Percentiles rank a stretch among this genome's conserved stretches.
phyloP scores from a whole-genome alignment of 345 rosid genomes.

The Laguncularia racemosa region DNA sequence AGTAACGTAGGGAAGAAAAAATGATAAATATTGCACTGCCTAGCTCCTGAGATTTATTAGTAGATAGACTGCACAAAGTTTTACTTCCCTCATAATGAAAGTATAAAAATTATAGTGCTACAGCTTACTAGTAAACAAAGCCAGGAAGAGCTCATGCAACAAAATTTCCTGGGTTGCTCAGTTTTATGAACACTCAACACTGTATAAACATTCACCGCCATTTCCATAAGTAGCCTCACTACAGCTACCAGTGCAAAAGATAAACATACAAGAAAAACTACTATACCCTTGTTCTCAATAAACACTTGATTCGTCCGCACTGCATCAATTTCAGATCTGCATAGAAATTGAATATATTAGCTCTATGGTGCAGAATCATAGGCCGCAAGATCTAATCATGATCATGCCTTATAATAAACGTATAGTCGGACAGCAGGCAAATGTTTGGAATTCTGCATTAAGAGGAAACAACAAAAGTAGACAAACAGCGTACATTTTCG shows the following conservation, averaged over 20 bases:
- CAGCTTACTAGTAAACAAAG: conserved; percentile 35
- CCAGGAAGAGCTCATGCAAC: conserved; percentile 50
- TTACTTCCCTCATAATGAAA: conserved; percentile 28
- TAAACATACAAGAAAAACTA: conserved; percentile 52
- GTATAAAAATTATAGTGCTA: conserved; percentile 34
- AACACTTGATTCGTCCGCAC: conserved; percentile 39
- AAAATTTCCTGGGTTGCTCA: conserved; percentile 49
- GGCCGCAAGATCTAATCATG: not conserved
- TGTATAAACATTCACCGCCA: conserved; percentile 22
- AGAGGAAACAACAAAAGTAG: too few relatives aligned
- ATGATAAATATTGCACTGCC: too few relatives aligned
- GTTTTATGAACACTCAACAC: conserved; percentile 18
- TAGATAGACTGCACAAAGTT: not conserved
- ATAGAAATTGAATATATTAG: not conserved
- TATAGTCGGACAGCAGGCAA: too few relatives aligned
- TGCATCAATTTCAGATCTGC: conserved; percentile 51
- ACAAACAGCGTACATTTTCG: too few relatives aligned
- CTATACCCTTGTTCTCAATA: conserved; percentile 75
- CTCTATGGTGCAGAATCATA: not conserved
- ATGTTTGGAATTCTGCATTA: too few relatives aligned
- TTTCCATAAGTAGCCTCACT: conserved; percentile 38
- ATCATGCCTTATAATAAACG: not conserved
- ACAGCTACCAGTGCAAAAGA: conserved; percentile 50
- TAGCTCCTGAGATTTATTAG: too few relatives aligned
- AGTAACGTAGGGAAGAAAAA: too few relatives aligned